Evolutionary conservation across 2,329 filamentous ascomycete species (phyloP), one percentile per base, ranked within the genome.

Genomic region (Penicillium sp.): DNA sequence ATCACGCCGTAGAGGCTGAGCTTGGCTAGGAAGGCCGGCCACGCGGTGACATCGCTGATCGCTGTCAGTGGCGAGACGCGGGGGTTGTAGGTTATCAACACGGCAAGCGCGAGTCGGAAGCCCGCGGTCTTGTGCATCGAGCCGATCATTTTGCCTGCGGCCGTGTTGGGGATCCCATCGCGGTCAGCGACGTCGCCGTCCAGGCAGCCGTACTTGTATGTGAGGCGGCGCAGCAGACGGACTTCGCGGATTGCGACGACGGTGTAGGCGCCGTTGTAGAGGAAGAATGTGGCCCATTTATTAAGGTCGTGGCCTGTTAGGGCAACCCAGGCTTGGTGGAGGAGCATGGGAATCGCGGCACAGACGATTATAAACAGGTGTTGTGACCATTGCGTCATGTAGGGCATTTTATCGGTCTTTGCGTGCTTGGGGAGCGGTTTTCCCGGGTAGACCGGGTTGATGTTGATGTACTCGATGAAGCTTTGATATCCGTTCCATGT

Each of bases 111-210:
- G 26, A 58, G n/a, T 5, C 55, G 30, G 4, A 58, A 48, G 29
- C 11, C 48, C 5, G 48, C 23, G 5, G 48, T 50, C 48, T 50
- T 50, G 48, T 50, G 48, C 26, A 50, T 29, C 1, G 48, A 50
- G 6, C 21, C 48, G 5, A 35, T 5, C 29, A 58, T 48, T 29
- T 29, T 49, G 11, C 45, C 26, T 46, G 41, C 55, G 21, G 29
- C 55, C 7, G 48, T 48, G 46, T 58, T 41, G 3, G 55, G 55
- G 9, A 58, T 58, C 30, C 38, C 55, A 7, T 58, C 55, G 29
- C 55, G 55, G 8, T 58, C 9, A n/a, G 31, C 29, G 23, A 49
- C 48, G 45, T 58, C 55, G 31, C 55, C 55, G 48, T 58, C 55
- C 5, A 58, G 7, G 55, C 47, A 58, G 19, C 55, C 55, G 31